Base-by-base conservation (phyloP, 2,329 filamentous ascomycete species). In the Pseudocercospora macadamiae region DNA sequence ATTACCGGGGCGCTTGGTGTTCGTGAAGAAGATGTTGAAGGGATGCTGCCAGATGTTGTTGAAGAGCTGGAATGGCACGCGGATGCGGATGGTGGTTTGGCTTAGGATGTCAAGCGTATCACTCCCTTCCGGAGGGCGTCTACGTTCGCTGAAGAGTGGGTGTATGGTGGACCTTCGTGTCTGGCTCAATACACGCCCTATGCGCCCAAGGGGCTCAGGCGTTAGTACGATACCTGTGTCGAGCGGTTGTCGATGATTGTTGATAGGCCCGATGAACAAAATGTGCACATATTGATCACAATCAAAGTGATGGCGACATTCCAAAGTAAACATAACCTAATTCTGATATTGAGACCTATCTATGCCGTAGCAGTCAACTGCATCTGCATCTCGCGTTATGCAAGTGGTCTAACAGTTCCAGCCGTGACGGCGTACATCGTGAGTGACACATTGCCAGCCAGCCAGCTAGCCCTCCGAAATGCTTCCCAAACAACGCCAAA, bases 1-100 rank as follows among this genome's bases (percentile, higher is more conserved):
- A 83, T 91, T 28, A 84, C 84, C 59, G 83, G 83, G 60, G 90
- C 89, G 59, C 77, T 92, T 25, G 87, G 87, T 23, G 81, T 86
- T 14, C 81, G 84, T 65, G 87, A 89, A 57, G 86, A 89, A 64
- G 87, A 85, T 63, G 81, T 91, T 32, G 89, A 91, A 71, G 79
- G 80, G 44, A 86, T 82, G 76, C 63, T 82, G 66, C 78, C 79
- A 1, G 80, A 82, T 56, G 80, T 82, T 44, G 68, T 81, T 51
- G 70, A 70, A 51, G 79, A 82, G 68, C 66, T 82, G 55, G 79
- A 82, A 66, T 62, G 60, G 67, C 65, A 66, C 44, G 23, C 65
- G 55, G 64, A 65, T 49, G 47, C 47, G 61, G 48, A 49, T 54
- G 54, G 62, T 42, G 57, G 64, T 26, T 37, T 49, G 18, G 64